Base-by-base conservation (phyloP, 768 basidiomycete species). In the Dacryopinax spathularia region DNA sequence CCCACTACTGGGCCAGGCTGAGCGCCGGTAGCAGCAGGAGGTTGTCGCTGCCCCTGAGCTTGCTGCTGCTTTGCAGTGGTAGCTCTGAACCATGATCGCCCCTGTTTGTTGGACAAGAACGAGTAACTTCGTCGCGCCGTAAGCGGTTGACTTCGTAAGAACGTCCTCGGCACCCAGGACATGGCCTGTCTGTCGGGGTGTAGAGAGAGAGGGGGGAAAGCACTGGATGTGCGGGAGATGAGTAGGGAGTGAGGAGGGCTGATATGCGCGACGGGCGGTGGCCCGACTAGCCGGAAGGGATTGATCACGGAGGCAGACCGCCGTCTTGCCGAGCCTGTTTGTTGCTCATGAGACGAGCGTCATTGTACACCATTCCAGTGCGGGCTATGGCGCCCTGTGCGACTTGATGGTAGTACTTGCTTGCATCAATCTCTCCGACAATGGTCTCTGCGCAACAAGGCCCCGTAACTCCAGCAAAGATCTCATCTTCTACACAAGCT, bases 281-380 rank as follows among this genome's bases (percentile, higher is more conserved):
- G 43, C 48, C 48, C 48, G 3, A 15, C 3, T 18, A 27, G 48
- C 13, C 48, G 25, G 48, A 29, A 56, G 31, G 48, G 3, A 29
- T 10, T 56, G 15, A 29, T 10, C 48, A 56, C 48, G 48, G 48
- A 56, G 48, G 48, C 48, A 56, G 22, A 56, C 13, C 5, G 48
- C 13, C 48, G 48, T 29, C 18, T 56, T 56, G 48, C 48, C 48
- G 48, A 56, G 29, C 48, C 48, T 56, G 48, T 56, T 56, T 56
- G 48, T 56, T 56, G 48, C 25, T 56, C 48, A 29, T 56, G 25
- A 22, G 48, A 56, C 48, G 48, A 56, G 48, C 48, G 22, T 56
- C 48, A 56, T 56, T 13, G 48, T 29, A 7, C 48, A n/a, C n/a
- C n/a, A 56, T 56, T 56, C 48, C 48, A 27, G 48, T 56, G 48